phyloP scores from a whole-genome alignment of 148 eudicot species.

The Arctostaphylos glauca region DNA sequence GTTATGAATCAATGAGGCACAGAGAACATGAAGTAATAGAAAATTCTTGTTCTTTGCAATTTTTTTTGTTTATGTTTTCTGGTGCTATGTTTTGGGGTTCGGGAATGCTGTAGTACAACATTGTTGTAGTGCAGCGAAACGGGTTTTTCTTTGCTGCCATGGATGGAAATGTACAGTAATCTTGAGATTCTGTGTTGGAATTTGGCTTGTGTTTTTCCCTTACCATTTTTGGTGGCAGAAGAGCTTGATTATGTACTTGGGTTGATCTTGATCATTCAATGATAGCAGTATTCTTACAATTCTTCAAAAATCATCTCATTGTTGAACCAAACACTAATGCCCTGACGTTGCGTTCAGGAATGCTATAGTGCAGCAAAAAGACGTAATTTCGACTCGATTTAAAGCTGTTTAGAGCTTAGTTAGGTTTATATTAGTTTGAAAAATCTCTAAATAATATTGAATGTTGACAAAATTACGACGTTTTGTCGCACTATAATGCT shows the following conservation, averaged over 20 bases:
- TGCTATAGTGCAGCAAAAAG: too few relatives aligned
- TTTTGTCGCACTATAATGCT: too few relatives aligned
- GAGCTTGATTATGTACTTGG: conserved; percentile 2
- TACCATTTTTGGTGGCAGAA: neutral
- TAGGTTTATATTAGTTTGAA: too few relatives aligned
- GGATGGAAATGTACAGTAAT: conserved; percentile 19
- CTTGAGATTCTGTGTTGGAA: neutral
- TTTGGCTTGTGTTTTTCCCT: neutral
- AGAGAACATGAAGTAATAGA: neutral
- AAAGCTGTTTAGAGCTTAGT: too few relatives aligned
- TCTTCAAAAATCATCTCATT: neutral
- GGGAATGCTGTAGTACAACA: too few relatives aligned
- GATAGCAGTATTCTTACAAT: neutral
- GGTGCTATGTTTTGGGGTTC: neutral
- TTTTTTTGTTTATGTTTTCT: neutral
- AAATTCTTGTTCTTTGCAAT: conserved; percentile 6
- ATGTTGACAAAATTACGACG: too few relatives aligned
- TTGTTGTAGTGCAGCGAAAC: too few relatives aligned
- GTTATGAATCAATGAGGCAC: conserved; percentile 2
- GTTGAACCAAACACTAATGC: neutral
- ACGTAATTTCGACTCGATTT: too few relatives aligned
- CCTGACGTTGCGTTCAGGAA: too few relatives aligned
- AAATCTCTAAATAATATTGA: too few relatives aligned
- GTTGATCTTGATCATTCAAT: conserved; percentile 3
- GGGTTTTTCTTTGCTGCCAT: conserved; percentile 13